Base-by-base conservation (phyloP, 2,329 filamentous ascomycete genomes). In the Pseudocercospora pini-densiflorae region DNA sequence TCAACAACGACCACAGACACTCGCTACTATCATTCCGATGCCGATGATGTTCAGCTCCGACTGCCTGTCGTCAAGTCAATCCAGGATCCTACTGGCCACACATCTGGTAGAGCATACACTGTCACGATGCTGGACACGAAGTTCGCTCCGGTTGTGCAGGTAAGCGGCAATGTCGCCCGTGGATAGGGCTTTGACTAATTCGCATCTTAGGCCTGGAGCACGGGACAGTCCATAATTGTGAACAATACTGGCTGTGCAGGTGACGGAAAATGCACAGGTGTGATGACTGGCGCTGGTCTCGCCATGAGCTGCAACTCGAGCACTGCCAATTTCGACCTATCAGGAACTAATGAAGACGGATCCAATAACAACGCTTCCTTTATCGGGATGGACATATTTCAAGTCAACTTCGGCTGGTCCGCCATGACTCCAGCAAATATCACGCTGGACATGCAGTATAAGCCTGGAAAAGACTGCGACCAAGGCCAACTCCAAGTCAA, bases 381-480 rank as follows among this genome's bases (percentile, higher is more conserved):
- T 51, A 45, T 12, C 16, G 67, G 64, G 10, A 23, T 65, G 10
- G 67, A 69, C 14, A 51, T 69, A 1, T 69, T 69, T 29, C 58
- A 59, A 6, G 29, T 65, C 3, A 24, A 27, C 14, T 63, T 69
- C 47, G 19, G 31, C n/a, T 66, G 64, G 64, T 62, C 58, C 10
- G 64, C 67, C n/a, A 43, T 49, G 31, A 40, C 51, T 14, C 61
- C 67, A 10, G 55, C 61, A 2, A 69, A 69, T 23, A 62, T 66
- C 43, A 66, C 64, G 1, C 31, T 69, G 8, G 33, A 66, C 21
- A 19, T 69, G 40, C 67, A 69, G n/a, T 69, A 61, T 36, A 69
- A 69, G 45, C 67, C 67, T 10, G 40, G 16, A 2, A 62, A 64
- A 36, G 64, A 66, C 24, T 69, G 64, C 54, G 31, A 33, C 0